Evolutionary conservation across 768 basidiomycete genomes (phyloP).

Genomic region (Solioccasus polychromus): DNA sequence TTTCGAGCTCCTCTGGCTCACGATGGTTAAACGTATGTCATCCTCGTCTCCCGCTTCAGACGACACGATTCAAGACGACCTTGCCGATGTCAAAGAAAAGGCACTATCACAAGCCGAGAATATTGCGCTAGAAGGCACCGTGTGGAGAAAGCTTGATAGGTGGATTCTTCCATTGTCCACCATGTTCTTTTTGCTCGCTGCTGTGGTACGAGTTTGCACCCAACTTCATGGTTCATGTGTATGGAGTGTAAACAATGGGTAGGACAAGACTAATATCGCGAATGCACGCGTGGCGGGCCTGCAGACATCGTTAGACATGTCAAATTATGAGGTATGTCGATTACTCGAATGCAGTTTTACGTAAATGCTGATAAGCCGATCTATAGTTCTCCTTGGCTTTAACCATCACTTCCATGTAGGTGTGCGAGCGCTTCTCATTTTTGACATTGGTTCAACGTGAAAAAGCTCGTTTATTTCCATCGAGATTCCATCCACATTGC

Average conservation of each 20-base stretch:
- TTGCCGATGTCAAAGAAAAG: not conserved
- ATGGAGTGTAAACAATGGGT: not conserved
- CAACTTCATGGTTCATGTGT: not conserved
- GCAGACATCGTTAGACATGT: conserved; percentile 43
- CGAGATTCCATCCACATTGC: conserved; percentile 58
- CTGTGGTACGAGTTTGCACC: conserved; percentile 38
- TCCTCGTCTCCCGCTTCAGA: not conserved
- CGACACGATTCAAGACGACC: not conserved
- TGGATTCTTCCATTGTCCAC: conserved; percentile 49
- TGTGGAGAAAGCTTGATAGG: conserved; percentile 50
- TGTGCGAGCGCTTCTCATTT: not conserved
- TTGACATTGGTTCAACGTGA: not conserved
- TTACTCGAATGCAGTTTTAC: not conserved
- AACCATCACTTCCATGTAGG: conserved; percentile 30
- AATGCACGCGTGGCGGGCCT: conserved; percentile 63
- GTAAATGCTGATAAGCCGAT: too few species aligned
- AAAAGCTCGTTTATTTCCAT: conserved; percentile 48
- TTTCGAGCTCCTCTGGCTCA: too few species aligned
- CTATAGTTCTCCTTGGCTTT: conserved; percentile 35
- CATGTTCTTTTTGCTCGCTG: conserved; percentile 48
- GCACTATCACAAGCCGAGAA: conserved; percentile 5
- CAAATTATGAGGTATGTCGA: conserved; percentile 24
- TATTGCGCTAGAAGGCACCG: conserved; percentile 33
- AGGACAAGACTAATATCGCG: conserved; percentile 47
- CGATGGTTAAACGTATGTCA: too few species aligned